Percentiles rank a stretch among this genome's conserved stretches.
Conservation (phyloP, 192 early-diverging fungal species). For the Coemansia sp. region DNA sequence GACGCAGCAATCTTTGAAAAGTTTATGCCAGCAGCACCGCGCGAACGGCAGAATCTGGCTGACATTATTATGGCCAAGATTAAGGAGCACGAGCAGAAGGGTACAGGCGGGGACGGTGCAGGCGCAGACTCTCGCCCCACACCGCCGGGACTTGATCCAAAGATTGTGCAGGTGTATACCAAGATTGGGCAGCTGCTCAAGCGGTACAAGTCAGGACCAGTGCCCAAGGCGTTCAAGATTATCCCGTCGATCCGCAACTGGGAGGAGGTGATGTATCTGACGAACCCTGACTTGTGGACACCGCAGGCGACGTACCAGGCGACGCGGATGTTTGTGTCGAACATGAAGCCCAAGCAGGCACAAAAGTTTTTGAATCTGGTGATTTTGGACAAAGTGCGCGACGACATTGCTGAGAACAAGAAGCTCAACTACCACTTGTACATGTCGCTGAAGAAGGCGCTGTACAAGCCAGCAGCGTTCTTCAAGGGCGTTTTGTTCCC, state of each 20-base stretch:
- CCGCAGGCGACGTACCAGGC: slow-evolving; percentile 97
- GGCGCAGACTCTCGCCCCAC: slow-evolving; percentile 17
- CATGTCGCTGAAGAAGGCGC: slow-evolving; percentile 92
- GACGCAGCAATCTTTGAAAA: slow-evolving; percentile 86
- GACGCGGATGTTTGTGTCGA: slow-evolving; percentile 95
- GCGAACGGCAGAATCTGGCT: slow-evolving; percentile 84
- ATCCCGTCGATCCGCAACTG: slow-evolving; percentile 93
- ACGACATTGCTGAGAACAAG: slow-evolving; percentile 96
- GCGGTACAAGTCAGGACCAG: slow-evolving; percentile 90
- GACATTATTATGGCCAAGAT: slow-evolving; percentile 98
- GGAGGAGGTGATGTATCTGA: slow-evolving; percentile 95
- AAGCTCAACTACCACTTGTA: slow-evolving; percentile 98
- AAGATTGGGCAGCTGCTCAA: slow-evolving; percentile 82
- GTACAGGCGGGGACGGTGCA: neutral
- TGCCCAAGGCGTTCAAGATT: slow-evolving; percentile 99
- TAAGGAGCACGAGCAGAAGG: slow-evolving; percentile 64
- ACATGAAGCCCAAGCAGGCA: slow-evolving; percentile 89
- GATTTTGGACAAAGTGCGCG: slow-evolving; percentile 86
- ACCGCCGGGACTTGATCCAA: slow-evolving; percentile 70
- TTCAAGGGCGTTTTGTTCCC: slow-evolving; percentile 98
- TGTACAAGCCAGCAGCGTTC: slow-evolving; percentile 96
- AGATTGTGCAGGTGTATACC: slow-evolving; percentile 90
- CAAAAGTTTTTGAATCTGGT: slow-evolving; percentile 90
- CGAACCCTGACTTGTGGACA: slow-evolving; percentile 89
- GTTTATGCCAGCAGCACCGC: slow-evolving; percentile 84